A percentile compares a stretch with the other conserved stretches of the same genome.
These are phyloP conservation scores for Leishmania braziliensis DNA, from an alignment of 208 protist genomes.

Conservation along the genomic window DNA sequence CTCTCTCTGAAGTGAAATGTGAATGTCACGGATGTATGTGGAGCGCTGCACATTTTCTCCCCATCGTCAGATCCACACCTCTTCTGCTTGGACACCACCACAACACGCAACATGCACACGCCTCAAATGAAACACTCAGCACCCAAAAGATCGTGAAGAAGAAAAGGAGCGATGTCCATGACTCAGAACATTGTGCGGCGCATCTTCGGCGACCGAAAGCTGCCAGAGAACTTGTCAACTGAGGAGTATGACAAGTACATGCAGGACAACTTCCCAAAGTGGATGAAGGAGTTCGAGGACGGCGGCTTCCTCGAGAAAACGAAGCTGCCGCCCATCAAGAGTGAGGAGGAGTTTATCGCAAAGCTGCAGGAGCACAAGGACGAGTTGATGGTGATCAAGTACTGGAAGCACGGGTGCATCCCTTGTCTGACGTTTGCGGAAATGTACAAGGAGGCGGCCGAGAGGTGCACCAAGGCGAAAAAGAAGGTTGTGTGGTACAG, in stretches of 20 bases:
- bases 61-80: background rate
- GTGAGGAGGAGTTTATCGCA: constrained; percentile 84
- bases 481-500: constrained; percentile 87
- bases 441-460: constrained; percentile 89
- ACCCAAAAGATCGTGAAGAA: background rate
- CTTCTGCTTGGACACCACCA: background rate
- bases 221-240: constrained; percentile 67
- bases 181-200: constrained; percentile 85
- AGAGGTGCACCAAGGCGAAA: constrained; percentile 55
- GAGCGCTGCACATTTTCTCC: background rate
- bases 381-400: constrained; percentile 93
- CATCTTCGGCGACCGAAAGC: constrained; percentile 85
- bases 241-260: constrained; percentile 90
- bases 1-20: background rate
- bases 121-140: background rate
- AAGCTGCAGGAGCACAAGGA: constrained; percentile 88
- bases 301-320: constrained; percentile 88
- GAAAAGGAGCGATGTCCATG: constrained; percentile 48
- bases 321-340: constrained; percentile 80
- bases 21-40: background rate
- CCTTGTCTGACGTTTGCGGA: constrained; percentile 90
- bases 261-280: constrained; percentile 83
- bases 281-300: constrained; percentile 91
- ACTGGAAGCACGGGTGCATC: constrained; percentile 93
- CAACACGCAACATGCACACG: background rate